Conservation (phyloP, 129 eudicot genomes). For the Helianthus tuberosus region DNA sequence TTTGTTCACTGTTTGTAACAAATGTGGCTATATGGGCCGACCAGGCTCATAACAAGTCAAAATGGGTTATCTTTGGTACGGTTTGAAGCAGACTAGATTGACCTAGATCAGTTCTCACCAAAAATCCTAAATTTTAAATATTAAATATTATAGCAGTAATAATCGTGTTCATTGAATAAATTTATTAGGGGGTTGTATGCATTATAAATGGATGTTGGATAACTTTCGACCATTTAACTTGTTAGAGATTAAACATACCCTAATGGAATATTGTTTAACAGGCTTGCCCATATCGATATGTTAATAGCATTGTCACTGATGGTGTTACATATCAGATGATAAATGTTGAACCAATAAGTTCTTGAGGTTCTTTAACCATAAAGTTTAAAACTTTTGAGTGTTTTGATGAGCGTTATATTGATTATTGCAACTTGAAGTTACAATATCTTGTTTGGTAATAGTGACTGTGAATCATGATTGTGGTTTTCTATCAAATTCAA, state of each 20-base stretch:
- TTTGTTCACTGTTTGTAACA: too few species aligned
- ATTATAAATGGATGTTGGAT: too few species aligned
- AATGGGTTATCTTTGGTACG: too few species aligned
- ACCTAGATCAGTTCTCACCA: too few species aligned
- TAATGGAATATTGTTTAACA: slow-evolving; percentile 81
- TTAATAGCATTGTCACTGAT: slow-evolving; percentile 52
- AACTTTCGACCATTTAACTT: not conserved
- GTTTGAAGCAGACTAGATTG: too few species aligned
- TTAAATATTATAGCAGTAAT: too few species aligned
- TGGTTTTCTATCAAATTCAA: not conserved
- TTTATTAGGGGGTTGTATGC: too few species aligned
- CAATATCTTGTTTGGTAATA: not conserved
- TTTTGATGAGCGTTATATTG: not conserved
- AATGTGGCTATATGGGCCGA: too few species aligned
- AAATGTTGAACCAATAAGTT: slow-evolving; percentile 85
- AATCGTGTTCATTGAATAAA: too few species aligned
- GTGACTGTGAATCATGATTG: not conserved
- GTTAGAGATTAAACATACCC: not conserved
- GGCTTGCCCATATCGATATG: slow-evolving; percentile 86
- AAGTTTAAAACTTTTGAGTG: slow-evolving; percentile 12
- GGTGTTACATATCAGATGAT: slow-evolving; percentile 64
- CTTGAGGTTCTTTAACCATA: slow-evolving; percentile 21
- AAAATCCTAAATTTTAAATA: too few species aligned
- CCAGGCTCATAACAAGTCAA: too few species aligned
- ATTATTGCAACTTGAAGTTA: not conserved